Base-by-base conservation (phyloP, 2,329 filamentous ascomycete genomes). In the Hymenotorrendiella dingleyae region DNA sequence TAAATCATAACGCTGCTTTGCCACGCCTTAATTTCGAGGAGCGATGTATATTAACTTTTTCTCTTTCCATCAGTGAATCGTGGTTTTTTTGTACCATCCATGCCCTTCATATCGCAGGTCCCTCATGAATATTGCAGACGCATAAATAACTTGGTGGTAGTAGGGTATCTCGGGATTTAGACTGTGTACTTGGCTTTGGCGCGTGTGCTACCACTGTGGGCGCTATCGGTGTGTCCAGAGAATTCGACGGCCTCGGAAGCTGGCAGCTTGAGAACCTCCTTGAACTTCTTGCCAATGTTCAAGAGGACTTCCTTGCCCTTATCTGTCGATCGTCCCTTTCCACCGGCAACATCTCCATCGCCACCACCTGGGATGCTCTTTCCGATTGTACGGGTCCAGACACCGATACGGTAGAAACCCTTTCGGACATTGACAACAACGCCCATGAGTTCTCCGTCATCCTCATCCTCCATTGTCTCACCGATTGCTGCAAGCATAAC, bases 401-500 rank as follows among this genome's bases (percentile, higher is more conserved):
- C 80, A 63, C 91, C 90, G 56, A 98, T 85, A 72, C 93, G 86
- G 78, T 89, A 98, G 73, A 98, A 97, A 39, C 86, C 90, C 74
- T 95, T 96, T 67, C 93, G 86, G 46, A 98, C 91, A 68, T 98
- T 98, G 72, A 97, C 90, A 20, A 98, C 93, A 24, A 98, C 94
- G 53, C 93, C 93, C 93, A 97, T 97, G 65, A 98, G 85, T 68
- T 98, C 94, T 57, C 90, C 90, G 62, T 97, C 93, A 24, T 84
- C 83, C 62, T 96, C 90, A 70, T 97, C 93, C 72, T 98, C 93
- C 42, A 98, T 84, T 20, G 91, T 97, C 76, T 98, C 94, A 61
- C 93, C 93, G 55, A 98, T 97, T 43, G 90, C 93, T 23, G 86
- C 82, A 57, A 98, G 84, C 82, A 98, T 95, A 50, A 94, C 86